Percentiles rank a stretch among this genome's conserved stretches.
phyloP scores from a whole-genome alignment of 257 asterid species.

The Fraxinus excelsior region DNA sequence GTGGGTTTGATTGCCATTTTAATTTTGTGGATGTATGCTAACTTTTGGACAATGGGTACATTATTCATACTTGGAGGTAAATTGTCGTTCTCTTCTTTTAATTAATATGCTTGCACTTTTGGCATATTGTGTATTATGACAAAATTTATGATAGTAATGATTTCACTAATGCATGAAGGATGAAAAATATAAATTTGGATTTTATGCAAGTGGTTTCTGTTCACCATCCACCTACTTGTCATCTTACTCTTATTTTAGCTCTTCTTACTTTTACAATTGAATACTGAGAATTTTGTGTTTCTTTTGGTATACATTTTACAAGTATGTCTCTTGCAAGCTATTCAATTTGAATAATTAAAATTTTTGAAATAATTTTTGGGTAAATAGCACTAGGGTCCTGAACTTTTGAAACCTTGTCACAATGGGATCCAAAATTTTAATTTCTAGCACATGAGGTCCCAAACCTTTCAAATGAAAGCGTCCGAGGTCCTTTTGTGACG shows the following conservation, averaged over 20 bases:
- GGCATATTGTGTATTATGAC: background rate
- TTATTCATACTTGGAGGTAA: slow-evolving; percentile 96
- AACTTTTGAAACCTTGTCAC: no score
- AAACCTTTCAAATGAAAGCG: no score
- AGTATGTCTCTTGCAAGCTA: slow-evolving; percentile 11
- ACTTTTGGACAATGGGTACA: slow-evolving; percentile 95
- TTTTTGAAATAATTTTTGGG: background rate
- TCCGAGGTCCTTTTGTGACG: no score
- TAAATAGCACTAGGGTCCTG: no score
- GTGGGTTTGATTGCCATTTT: slow-evolving; percentile 91
- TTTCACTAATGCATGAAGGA: background rate
- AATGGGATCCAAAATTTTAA: no score
- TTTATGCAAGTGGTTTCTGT: slow-evolving; percentile 8
- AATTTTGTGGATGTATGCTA: slow-evolving; percentile 95
- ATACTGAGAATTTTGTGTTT: background rate
- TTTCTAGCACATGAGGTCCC: no score
- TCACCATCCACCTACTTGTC: slow-evolving; percentile 17
- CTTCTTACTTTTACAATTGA: slow-evolving; percentile 2
- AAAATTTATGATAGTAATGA: background rate
- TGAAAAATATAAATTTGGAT: background rate
- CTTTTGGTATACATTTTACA: slow-evolving; percentile 2
- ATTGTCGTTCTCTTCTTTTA: slow-evolving; percentile 33
- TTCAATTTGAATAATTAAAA: slow-evolving; percentile 1
- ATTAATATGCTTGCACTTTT: slow-evolving; percentile 15
- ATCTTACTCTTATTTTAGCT: slow-evolving; percentile 8